Evolutionary conservation across 371 early-diverging fungal species (phyloP), one percentile per base, ranked within the genome.

Genomic region (Mycotypha africana): DNA sequence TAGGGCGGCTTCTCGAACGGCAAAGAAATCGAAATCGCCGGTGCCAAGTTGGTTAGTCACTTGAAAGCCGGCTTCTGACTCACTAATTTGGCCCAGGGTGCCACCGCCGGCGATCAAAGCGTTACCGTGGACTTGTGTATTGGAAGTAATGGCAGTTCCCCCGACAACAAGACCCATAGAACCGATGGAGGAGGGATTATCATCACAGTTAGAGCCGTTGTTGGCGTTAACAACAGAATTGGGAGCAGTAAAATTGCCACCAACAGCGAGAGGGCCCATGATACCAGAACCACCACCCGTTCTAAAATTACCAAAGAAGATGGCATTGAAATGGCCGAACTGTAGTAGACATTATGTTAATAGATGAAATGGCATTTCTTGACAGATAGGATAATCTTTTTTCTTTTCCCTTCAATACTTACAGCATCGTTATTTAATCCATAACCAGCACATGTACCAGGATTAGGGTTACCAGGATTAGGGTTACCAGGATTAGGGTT

Each of bases 261-360:
- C 14, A 11, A 54, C 55, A 17, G 50, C 55, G 7, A 54, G 25
- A 10, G 43, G 38, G 0, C 55, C 55, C 16, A 43, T 14, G 14
- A 37, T 49, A 33, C 43, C 43, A 17, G 42, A 26, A 3, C 38
- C 37, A 7, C 25, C 28, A 4, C 10, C 16, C 0, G 55, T 54
- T 11, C 6, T 32, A 20, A 54, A 54, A 20, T 54, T 28, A 24
- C 55, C 55, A 49, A 54, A 54, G 4, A 54, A 49, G 25, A 54
- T 49, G 1, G 30, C 39, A 22, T 26, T 40, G 34, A 54, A 54
- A n/a, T n/a, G n/a, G n/a, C n/a, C n/a, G n/a, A n/a, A n/a, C n/a
- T n/a, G n/a, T n/a, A n/a, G n/a, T n/a, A n/a, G n/a, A n/a, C n/a
- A n/a, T n/a, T n/a, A n/a, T n/a, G n/a, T n/a, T n/a, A n/a, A n/a